Percentiles rank a stretch among this genome's conserved stretches.
Evolutionary conservation across 2,329 filamentous ascomycete genomes (phyloP).

Genomic region (Sporothrix brasiliensis): DNA sequence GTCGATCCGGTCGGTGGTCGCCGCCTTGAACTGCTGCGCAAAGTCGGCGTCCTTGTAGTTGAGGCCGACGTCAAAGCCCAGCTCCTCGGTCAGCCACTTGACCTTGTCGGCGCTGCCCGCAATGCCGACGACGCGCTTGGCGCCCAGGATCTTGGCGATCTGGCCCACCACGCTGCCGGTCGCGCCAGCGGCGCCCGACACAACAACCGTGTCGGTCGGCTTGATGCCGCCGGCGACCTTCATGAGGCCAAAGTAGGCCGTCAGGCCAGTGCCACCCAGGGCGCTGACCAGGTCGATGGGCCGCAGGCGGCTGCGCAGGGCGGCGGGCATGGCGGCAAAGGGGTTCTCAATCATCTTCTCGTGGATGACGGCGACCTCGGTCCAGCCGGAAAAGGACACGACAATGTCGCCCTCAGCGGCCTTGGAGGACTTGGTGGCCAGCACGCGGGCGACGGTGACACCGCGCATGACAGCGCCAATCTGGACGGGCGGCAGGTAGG

Average conservation of each 20-base stretch:
- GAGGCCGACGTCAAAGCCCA: constrained; percentile 68
- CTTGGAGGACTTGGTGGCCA: constrained; percentile 52
- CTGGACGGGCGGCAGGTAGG: constrained; percentile 64
- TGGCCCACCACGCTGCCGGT: constrained; percentile 68
- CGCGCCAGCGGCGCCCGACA: constrained; percentile 67
- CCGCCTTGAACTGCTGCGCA: constrained; percentile 60
- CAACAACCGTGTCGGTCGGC: constrained; percentile 66
- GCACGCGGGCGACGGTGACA: constrained; percentile 55
- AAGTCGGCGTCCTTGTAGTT: constrained; percentile 71
- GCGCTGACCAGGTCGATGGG: constrained; percentile 55
- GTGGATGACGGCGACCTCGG: constrained; percentile 57
- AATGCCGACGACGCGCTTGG: constrained; percentile 54
- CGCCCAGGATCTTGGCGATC: constrained; percentile 66
- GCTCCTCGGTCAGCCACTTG: constrained; percentile 62
- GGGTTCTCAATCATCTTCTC: constrained; percentile 43
- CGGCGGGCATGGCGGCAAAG: constrained; percentile 32
- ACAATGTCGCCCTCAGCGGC: constrained; percentile 57
- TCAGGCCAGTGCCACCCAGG: constrained; percentile 63
- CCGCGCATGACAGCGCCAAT: constrained; percentile 64
- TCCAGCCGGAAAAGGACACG: constrained; percentile 57
- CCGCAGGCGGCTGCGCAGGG: constrained; percentile 38
- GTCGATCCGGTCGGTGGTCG: constrained; percentile 61
- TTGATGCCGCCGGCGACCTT: constrained; percentile 56
- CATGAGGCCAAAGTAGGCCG: constrained; percentile 67
- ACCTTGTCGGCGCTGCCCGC: constrained; percentile 62